Evolutionary conservation across 2,329 filamentous ascomycete species (phyloP).

Genomic region (Pseudopithomyces maydicus): DNA sequence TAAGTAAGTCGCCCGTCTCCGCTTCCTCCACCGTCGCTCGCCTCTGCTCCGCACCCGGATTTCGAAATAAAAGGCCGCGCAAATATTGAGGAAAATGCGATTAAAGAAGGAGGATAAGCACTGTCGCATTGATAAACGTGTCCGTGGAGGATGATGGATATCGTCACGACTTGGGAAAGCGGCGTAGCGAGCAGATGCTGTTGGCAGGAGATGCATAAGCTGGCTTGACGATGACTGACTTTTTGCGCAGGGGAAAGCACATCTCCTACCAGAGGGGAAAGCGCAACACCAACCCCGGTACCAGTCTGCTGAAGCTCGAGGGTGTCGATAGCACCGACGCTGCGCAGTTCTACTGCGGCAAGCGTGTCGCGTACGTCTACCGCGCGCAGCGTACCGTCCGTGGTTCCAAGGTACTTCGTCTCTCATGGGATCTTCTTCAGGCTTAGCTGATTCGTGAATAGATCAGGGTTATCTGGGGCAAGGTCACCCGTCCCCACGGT

Average conservation of each 20-base stretch:
- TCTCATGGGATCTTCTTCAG: neutral
- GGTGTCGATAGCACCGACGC: slow-evolving; percentile 89
- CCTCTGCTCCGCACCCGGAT: slow-evolving; percentile 3
- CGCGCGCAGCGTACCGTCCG: slow-evolving; percentile 92
- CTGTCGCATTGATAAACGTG: neutral
- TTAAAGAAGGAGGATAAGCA: neutral
- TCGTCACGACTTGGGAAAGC: neutral
- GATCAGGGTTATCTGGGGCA: slow-evolving; percentile 96
- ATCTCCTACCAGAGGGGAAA: slow-evolving; percentile 85
- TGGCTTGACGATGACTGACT: slow-evolving; percentile 14
- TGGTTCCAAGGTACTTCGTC: slow-evolving; percentile 71
- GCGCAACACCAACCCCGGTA: slow-evolving; percentile 87
- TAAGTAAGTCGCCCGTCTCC: slow-evolving; percentile 28
- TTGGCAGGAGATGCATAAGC: neutral
- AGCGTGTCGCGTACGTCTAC: slow-evolving; percentile 99
- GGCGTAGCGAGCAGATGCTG: neutral
- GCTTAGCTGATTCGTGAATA: neutral
- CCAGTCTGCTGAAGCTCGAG: slow-evolving; percentile 96
- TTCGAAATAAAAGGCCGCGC: neutral
- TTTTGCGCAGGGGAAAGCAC: slow-evolving; percentile 82
- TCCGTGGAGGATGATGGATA: no score
- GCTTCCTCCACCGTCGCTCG: neutral
- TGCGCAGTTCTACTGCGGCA: slow-evolving; percentile 94
- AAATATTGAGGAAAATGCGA: neutral
- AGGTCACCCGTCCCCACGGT: slow-evolving; percentile 94